These are phyloP conservation scores for Zygoascus sp. DNA, from an alignment of 1,139 yeast genomes.

Conservation along the genomic window DNA sequence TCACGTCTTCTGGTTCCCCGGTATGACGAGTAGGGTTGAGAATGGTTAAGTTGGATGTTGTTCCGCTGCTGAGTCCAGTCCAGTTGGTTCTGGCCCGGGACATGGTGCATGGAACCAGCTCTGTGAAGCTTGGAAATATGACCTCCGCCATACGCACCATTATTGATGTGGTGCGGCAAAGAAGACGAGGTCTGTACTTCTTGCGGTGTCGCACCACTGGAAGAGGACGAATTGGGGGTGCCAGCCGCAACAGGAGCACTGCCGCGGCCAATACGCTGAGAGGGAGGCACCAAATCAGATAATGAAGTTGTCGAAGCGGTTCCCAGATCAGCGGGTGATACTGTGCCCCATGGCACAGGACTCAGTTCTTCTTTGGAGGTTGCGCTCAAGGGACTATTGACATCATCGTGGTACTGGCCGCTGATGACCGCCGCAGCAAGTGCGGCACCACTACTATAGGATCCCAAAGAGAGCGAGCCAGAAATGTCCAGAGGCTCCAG, in stretches of 20 bases:
- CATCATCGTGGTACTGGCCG: conserved; percentile 9
- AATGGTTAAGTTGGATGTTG: not conserved
- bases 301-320: conserved; percentile 12
- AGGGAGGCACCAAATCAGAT: conserved; percentile 1
- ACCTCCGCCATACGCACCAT: conserved; percentile 2
- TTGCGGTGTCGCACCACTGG: too few species aligned
- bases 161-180: conserved; percentile 11
- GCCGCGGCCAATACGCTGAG: not conserved
- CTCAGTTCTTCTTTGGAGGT: not conserved
- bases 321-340: conserved; percentile 17
- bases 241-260: not conserved
- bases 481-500: not conserved
- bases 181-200: conserved; percentile 1
- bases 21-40: conserved; percentile 3
- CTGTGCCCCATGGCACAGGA: conserved; percentile 18
- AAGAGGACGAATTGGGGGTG: too few species aligned
- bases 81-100: conserved; percentile 18
- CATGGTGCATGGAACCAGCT: conserved; percentile 16
- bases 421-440: conserved; percentile 25
- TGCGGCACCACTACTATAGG: conserved; percentile 22
- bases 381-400: not conserved
- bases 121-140: conserved; percentile 18
- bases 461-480: conserved; percentile 16
- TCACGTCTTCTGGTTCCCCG: conserved; percentile 12
- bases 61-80: not conserved